phyloP scores from a whole-genome alignment of 2,329 filamentous ascomycete genomes.

The Scytalidium sp. region DNA sequence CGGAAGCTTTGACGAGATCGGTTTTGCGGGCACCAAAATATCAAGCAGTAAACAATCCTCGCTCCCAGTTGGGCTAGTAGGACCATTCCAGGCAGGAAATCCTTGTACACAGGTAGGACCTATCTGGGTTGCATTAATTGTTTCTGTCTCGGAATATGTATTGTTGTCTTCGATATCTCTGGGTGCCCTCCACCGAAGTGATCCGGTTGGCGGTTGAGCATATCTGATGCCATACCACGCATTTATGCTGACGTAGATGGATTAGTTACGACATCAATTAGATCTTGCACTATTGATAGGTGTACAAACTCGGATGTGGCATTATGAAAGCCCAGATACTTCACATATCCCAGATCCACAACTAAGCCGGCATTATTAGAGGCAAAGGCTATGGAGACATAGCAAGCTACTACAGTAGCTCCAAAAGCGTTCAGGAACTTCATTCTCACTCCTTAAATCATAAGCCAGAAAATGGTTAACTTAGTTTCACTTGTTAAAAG shows the following conservation, averaged over 20 bases:
- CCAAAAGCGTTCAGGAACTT: too few relatives aligned
- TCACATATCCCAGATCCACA: not conserved
- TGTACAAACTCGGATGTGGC: not conserved
- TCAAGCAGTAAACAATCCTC: not conserved
- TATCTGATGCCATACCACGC: slow-evolving; percentile 3
- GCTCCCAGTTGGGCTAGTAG: slow-evolving; percentile 17
- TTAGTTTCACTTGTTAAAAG: too few relatives aligned
- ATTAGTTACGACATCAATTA: not conserved
- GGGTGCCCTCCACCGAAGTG: not conserved
- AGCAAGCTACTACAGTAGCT: too few relatives aligned
- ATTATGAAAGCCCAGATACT: not conserved
- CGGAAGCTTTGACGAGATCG: not conserved
- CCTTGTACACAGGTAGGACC: not conserved
- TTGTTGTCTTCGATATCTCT: not conserved
- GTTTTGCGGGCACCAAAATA: slow-evolving; percentile 31
- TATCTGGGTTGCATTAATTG: not conserved
- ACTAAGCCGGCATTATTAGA: too few relatives aligned
- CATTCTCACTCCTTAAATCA: too few relatives aligned
- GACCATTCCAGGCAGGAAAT: not conserved
- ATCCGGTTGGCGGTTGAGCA: slow-evolving; percentile 1
- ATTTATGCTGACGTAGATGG: not conserved
- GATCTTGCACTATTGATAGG: not conserved
- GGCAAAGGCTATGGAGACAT: too few relatives aligned
- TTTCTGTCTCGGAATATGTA: not conserved
- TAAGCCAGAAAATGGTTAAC: too few relatives aligned